Base-by-base conservation (phyloP, 495 filamentous ascomycete genomes). In the Rhizodiscina lignyota region DNA sequence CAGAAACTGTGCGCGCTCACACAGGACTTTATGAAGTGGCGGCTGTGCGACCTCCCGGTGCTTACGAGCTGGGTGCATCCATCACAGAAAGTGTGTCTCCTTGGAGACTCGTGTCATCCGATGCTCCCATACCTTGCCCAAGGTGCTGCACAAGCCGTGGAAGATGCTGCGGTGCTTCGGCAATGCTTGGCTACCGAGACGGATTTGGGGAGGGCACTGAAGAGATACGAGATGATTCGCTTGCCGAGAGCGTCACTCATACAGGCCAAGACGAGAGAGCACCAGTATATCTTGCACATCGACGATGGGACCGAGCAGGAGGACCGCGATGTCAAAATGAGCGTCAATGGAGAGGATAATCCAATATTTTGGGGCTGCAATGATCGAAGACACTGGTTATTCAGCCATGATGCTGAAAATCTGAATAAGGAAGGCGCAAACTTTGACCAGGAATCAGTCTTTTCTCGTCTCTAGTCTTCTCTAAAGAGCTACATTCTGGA, bases 11-110 rank as follows among this genome's bases (percentile, higher is more conserved):
- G 42, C 22, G 35, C 26, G 4, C 40, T 45, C 32, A 45, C 42
- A 21, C 35, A 38, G n/a, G 30, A 45, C 13, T 45, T 39, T 23
- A 20, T 45, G 32, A 45, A 45, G 21, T 45, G 42, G 42, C 34
- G 35, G 30, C 39, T 45, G 21, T 20, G 32, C 5, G 17, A 35
- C 5, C 32, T 18, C 13, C 32, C 24, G 8, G 13, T 27, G 16
- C 32, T 15, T 15, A 19, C 15, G 15, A 15, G 32, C 32, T 35
- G 32, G 15, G 20, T 21, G 32, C 17, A 35, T 35, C 16, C 17
- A n/a, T 18, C 15, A 18, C 16, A 22, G 16, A 35, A 20, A 22
- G 32, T 5, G 13, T 18, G 17, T 19, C 32, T 35, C 16, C 24
- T 27, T 8, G 24, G 24, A 27, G 24, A 27, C 24, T 27, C 24